Conservation (phyloP, 345 rosid genomes). For the Brassica juncea region DNA sequence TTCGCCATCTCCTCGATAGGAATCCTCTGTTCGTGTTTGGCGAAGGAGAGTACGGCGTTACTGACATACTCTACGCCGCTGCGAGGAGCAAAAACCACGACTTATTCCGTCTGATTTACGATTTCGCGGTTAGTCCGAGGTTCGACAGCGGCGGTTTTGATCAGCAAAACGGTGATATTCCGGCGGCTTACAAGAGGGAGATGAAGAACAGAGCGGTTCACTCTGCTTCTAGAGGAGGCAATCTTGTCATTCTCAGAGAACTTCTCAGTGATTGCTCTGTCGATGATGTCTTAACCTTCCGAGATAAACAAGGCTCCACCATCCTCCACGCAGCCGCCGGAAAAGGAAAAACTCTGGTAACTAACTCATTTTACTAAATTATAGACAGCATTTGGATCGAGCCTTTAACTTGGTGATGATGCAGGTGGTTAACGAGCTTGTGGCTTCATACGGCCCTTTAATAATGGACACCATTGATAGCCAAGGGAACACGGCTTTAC, state of each 20-base stretch:
- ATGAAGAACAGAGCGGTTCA: slow-evolving; percentile 85
- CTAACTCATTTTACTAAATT: not conserved
- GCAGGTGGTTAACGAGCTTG: slow-evolving; percentile 70
- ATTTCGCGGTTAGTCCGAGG: slow-evolving; percentile 69
- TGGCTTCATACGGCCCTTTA: slow-evolving; percentile 49
- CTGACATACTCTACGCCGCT: slow-evolving; percentile 85
- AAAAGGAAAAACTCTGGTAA: slow-evolving; percentile 76
- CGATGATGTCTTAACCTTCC: slow-evolving; percentile 55
- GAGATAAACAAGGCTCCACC: slow-evolving; percentile 80
- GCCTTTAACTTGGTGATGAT: not conserved
- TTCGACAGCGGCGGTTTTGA: slow-evolving; percentile 56
- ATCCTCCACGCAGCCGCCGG: slow-evolving; percentile 91
- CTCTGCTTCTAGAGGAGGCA: slow-evolving; percentile 93
- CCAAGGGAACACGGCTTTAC: slow-evolving; percentile 78
- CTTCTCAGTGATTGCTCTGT: slow-evolving; percentile 46
- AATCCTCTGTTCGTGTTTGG: slow-evolving; percentile 84
- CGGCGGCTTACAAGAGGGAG: slow-evolving; percentile 66
- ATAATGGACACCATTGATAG: slow-evolving; percentile 49
- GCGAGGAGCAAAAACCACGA: slow-evolving; percentile 68
- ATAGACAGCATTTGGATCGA: not conserved
- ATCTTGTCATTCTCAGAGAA: slow-evolving; percentile 57
- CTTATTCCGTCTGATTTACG: slow-evolving; percentile 69
- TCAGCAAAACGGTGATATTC: slow-evolving; percentile 62
- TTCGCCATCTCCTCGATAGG: slow-evolving; percentile 64
- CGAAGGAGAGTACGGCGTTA: slow-evolving; percentile 93